A percentile compares a stretch with the other conserved stretches of the same genome.
phyloP scores from a whole-genome alignment of 2,329 filamentous ascomycete genomes.

The Penicillium sp. region DNA sequence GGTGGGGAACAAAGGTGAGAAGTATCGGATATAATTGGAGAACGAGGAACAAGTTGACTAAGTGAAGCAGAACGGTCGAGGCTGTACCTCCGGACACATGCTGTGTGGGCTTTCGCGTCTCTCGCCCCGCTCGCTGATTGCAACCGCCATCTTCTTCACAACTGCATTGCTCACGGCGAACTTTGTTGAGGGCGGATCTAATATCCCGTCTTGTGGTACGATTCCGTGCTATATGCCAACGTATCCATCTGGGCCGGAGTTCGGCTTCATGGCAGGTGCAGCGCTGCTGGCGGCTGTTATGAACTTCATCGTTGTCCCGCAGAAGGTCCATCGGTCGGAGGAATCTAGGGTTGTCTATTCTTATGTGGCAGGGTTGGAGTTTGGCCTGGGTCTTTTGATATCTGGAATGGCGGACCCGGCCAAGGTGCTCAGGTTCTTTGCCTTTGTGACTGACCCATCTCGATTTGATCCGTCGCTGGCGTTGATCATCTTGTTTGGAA shows the following conservation, averaged over 20 bases:
- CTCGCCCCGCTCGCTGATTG: conserved; percentile 51
- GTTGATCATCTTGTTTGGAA: conserved; percentile 51
- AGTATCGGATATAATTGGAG: background rate
- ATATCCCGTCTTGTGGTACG: conserved; percentile 42
- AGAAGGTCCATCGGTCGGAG: conserved; percentile 29
- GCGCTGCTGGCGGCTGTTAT: conserved; percentile 32
- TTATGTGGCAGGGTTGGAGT: conserved; percentile 51
- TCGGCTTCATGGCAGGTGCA: conserved; percentile 37
- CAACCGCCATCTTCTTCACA: conserved; percentile 48
- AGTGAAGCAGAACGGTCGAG: conserved; percentile 44
- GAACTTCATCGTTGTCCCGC: conserved; percentile 38
- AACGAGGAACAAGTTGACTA: background rate
- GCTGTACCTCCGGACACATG: conserved; percentile 59
- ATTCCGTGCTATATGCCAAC: conserved; percentile 49
- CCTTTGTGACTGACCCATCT: conserved; percentile 43
- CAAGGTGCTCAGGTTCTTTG: conserved; percentile 54
- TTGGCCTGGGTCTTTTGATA: conserved; percentile 53
- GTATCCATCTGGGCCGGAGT: conserved; percentile 42
- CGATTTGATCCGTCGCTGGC: conserved; percentile 54
- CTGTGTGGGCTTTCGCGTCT: conserved; percentile 54
- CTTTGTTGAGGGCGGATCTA: conserved; percentile 33
- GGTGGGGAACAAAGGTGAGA: conserved; percentile 55
- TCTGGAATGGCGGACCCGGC: conserved; percentile 53
- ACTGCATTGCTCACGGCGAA: conserved; percentile 47
- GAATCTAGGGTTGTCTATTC: conserved; percentile 40